phyloP scores from a whole-genome alignment of 2,329 filamentous ascomycete genomes.

The Grosmannia huntii region DNA sequence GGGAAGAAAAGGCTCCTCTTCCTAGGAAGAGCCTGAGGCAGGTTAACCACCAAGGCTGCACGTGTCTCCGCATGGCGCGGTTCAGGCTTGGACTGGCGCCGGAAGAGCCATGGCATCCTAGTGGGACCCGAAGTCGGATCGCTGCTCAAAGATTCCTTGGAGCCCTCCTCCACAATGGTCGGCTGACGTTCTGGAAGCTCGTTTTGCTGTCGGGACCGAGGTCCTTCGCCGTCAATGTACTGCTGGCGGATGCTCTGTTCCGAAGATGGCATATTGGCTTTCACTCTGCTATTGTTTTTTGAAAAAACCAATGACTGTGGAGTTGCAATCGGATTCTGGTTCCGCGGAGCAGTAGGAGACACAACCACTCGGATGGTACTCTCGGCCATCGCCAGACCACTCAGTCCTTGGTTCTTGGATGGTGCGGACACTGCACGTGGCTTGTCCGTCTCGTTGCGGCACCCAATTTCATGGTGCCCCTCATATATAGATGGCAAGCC shows the following conservation, averaged over 20 bases:
- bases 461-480: constrained; percentile 18
- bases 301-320: constrained; percentile 4
- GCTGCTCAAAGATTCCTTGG: background rate
- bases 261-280: background rate
- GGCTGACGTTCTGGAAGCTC: background rate
- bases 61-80: constrained; percentile 1
- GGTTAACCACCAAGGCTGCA: background rate
- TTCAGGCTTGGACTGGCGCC: constrained; percentile 12
- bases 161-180: constrained; percentile 9
- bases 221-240: background rate
- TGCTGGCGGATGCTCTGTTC: background rate
- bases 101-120: constrained; percentile 11
- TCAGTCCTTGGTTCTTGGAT: constrained; percentile 15
- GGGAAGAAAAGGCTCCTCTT: constrained; percentile 42
- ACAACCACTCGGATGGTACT: constrained; percentile 12
- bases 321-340: background rate
- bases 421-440: constrained; percentile 35
- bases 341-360: constrained; percentile 5
- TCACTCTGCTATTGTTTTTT: constrained; percentile 1
- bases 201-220: background rate
- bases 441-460: constrained; percentile 18
- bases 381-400: constrained; percentile 4
- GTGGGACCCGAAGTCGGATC: constrained; percentile 1
- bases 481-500: constrained; percentile 38
- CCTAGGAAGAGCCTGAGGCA: constrained; percentile 11